phyloP scores from a whole-genome alignment of 805 yeast genomes.

The Candida saitoana region DNA sequence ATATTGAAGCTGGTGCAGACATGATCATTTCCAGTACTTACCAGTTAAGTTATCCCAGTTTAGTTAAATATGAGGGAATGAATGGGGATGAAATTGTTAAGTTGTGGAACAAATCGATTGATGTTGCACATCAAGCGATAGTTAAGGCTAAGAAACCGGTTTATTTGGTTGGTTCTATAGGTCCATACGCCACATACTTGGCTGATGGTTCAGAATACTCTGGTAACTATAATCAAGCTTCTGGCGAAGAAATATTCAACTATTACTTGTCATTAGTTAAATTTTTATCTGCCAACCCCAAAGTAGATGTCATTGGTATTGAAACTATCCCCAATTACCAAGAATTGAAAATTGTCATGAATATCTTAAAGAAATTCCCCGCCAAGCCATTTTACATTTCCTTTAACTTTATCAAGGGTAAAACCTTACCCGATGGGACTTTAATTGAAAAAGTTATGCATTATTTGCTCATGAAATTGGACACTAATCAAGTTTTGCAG shows the following conservation, averaged over 20 bases:
- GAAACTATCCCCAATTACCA: conserved; percentile 68
- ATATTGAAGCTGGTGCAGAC: conserved; percentile 52
- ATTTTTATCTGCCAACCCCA: conserved; percentile 32
- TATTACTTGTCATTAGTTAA: conserved; percentile 49
- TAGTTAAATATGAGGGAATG: conserved; percentile 20
- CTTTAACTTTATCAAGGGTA: conserved; percentile 23
- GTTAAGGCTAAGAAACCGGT: conserved; percentile 5
- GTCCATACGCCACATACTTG: conserved; percentile 72
- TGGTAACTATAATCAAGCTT: conserved; percentile 52
- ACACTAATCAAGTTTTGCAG: conserved; percentile 3
- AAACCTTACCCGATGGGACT: conserved; percentile 30
- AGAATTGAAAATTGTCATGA: conserved; percentile 50
- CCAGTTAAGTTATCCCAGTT: conserved; percentile 49
- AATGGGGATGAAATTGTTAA: conserved; percentile 12
- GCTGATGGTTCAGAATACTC: conserved; percentile 71
- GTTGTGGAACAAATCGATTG: conserved; percentile 22
- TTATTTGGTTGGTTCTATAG: conserved; percentile 59
- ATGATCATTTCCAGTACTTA: conserved; percentile 55
- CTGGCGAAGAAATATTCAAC: conserved; percentile 33
- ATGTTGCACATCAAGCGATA: conserved; percentile 19
- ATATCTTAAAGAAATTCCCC: conserved; percentile 25
- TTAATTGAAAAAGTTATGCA: conserved; percentile 18
- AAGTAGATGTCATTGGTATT: conserved; percentile 55
- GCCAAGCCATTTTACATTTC: conserved; percentile 45
- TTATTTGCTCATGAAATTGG: conserved; percentile 11